A percentile compares a stretch with the other conserved stretches of the same genome.
These are phyloP conservation scores for Talaromyces piceae DNA, from an alignment of 2,329 filamentous ascomycete species.

Conservation along the genomic window DNA sequence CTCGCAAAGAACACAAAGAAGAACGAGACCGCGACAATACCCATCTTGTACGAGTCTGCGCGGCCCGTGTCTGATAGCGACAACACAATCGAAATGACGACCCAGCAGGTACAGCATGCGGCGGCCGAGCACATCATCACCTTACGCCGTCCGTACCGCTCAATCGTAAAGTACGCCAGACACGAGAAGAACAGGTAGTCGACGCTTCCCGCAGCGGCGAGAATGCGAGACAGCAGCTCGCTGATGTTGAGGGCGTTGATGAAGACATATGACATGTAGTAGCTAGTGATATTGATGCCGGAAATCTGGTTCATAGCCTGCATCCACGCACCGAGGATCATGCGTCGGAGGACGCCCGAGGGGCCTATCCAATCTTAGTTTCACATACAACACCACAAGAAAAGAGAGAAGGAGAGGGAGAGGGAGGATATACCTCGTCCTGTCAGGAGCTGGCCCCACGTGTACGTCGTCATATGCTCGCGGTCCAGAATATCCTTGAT, in stretches of 20 bases:
- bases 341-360: slow-evolving; percentile 34
- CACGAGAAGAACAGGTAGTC: slow-evolving; percentile 41
- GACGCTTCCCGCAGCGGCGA: slow-evolving; percentile 41
- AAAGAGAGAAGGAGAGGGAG: neutral
- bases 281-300: slow-evolving; percentile 32
- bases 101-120: slow-evolving; percentile 44
- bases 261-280: slow-evolving; percentile 37
- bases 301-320: slow-evolving; percentile 32
- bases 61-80: slow-evolving; percentile 19
- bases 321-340: slow-evolving; percentile 40
- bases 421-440: slow-evolving; percentile 22
- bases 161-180: slow-evolving; percentile 40
- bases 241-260: slow-evolving; percentile 35
- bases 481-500: slow-evolving; percentile 35
- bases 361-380: slow-evolving; percentile 17
- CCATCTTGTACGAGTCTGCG: slow-evolving; percentile 35
- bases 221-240: slow-evolving; percentile 33
- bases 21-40: slow-evolving; percentile 38
- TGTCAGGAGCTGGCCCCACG: slow-evolving; percentile 39
- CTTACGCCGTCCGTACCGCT: slow-evolving; percentile 41
- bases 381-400: neutral
- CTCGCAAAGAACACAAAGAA: slow-evolving; percentile 37
- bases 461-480: slow-evolving; percentile 39
- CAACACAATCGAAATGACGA: slow-evolving; percentile 41
- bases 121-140: slow-evolving; percentile 44